These are phyloP conservation scores for Syncephalis plumigaleata DNA, from an alignment of 371 early-diverging fungal genomes.

Conservation along the genomic window DNA sequence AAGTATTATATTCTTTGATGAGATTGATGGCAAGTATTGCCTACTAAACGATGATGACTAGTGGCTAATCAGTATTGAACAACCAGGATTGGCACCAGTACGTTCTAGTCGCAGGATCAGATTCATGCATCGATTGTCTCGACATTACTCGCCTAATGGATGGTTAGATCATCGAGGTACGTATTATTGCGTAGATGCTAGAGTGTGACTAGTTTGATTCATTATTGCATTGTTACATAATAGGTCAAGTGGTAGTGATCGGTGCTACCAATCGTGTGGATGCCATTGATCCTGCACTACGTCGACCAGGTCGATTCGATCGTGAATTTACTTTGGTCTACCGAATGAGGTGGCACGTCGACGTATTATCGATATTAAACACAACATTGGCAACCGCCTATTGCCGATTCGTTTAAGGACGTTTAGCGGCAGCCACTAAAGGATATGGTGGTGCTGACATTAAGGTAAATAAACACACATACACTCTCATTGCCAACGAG, in stretches of 20 bases:
- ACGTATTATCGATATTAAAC: slow-evolving; percentile 21
- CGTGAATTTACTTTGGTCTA: slow-evolving; percentile 35
- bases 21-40: slow-evolving; percentile 30
- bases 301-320: slow-evolving; percentile 55
- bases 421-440: slow-evolving; percentile 18
- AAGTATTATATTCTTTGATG: slow-evolving; percentile 43
- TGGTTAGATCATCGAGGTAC: slow-evolving; percentile 47
- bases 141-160: slow-evolving; percentile 52
- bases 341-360: slow-evolving; percentile 25
- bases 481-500: no score
- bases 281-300: slow-evolving; percentile 41
- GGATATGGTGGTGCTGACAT: slow-evolving; percentile 39
- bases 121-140: slow-evolving; percentile 48
- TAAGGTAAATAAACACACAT: no score
- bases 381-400: slow-evolving; percentile 16
- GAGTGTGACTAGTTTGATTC: background rate
- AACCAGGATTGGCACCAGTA: slow-evolving; percentile 24
- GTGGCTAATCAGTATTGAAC: no score
- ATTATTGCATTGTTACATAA: background rate
- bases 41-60: no score
- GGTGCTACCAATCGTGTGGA: slow-evolving; percentile 42
- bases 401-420: slow-evolving; percentile 12
- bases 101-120: slow-evolving; percentile 39
- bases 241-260: slow-evolving; percentile 40
- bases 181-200: background rate